Evolutionary conservation across 2,329 filamentous ascomycete genomes (phyloP).

Genomic region (Colletotrichum zoysiae): DNA sequence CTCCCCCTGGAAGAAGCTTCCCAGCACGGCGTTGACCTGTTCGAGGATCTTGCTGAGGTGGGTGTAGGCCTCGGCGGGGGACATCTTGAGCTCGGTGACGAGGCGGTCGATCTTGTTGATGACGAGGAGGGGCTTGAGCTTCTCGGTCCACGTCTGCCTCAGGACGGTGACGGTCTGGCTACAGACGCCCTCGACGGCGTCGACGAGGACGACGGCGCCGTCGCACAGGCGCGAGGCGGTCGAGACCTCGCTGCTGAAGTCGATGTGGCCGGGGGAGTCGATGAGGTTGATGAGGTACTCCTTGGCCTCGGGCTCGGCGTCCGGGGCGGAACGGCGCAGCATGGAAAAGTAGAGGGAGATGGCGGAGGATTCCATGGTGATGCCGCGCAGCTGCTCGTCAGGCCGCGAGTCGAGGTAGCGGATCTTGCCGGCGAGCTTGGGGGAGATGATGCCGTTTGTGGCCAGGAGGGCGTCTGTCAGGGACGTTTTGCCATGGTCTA

Average conservation of each 20-base stretch:
- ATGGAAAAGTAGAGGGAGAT: slow-evolving; percentile 98
- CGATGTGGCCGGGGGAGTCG: slow-evolving; percentile 97
- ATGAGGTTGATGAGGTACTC: slow-evolving; percentile 98
- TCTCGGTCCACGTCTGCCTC: slow-evolving; percentile 94
- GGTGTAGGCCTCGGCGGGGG: slow-evolving; percentile 86
- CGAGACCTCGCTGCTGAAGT: slow-evolving; percentile 98
- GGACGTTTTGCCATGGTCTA: slow-evolving; percentile 98
- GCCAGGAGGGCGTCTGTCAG: slow-evolving; percentile 95
- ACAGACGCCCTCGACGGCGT: slow-evolving; percentile 97
- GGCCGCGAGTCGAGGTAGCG: slow-evolving; percentile 96
- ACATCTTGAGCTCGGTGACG: slow-evolving; percentile 95
- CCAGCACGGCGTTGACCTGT: slow-evolving; percentile 96
- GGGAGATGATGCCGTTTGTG: slow-evolving; percentile 99
- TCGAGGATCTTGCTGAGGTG: slow-evolving; percentile 92
- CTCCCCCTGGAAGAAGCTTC: slow-evolving; percentile 97
- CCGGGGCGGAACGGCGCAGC: slow-evolving; percentile 78
- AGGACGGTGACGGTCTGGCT: slow-evolving; percentile 98
- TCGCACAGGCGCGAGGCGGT: slow-evolving; percentile 95
- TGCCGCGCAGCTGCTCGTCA: slow-evolving; percentile 94
- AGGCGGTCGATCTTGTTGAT: slow-evolving; percentile 99
- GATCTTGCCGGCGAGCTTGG: slow-evolving; percentile 97
- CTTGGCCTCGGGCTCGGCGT: slow-evolving; percentile 77
- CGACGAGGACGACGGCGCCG: slow-evolving; percentile 92
- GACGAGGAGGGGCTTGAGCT: slow-evolving; percentile 92
- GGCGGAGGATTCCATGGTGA: slow-evolving; percentile 99